Evolutionary conservation across 78 protist species (phyloP).

Genomic region (Guillardia theta): DNA sequence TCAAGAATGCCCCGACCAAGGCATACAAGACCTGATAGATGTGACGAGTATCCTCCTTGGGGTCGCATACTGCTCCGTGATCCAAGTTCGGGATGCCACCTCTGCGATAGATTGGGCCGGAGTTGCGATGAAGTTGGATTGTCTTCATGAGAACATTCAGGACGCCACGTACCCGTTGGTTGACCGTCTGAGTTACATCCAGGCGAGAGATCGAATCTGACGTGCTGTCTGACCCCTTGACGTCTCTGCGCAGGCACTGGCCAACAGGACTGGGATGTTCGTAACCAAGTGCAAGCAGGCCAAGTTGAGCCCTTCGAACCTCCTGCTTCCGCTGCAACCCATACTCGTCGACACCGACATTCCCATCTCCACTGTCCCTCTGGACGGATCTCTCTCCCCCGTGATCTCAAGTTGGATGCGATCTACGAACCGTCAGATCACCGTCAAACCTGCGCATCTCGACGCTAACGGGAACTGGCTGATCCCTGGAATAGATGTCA

Average conservation of each 20-base stretch:
- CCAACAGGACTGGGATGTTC: background rate
- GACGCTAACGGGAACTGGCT: too few species aligned
- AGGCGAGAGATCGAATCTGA: background rate
- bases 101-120: background rate
- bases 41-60: background rate
- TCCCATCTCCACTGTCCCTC: background rate
- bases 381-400: background rate
- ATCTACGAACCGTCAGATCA: background rate
- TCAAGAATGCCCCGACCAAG: background rate
- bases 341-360: background rate
- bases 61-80: background rate
- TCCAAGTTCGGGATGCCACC: background rate
- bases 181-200: background rate
- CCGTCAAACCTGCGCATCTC: background rate
- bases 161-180: background rate
- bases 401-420: background rate
- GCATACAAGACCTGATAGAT: background rate
- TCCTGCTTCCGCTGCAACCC: background rate
- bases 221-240: background rate
- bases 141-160: background rate
- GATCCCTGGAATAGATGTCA: too few species aligned
- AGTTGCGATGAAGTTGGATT: background rate
- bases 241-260: background rate
- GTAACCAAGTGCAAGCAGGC: background rate
- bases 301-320: background rate